Base-by-base conservation (phyloP, 306 rosid genomes). In the Sicyos edulis region DNA sequence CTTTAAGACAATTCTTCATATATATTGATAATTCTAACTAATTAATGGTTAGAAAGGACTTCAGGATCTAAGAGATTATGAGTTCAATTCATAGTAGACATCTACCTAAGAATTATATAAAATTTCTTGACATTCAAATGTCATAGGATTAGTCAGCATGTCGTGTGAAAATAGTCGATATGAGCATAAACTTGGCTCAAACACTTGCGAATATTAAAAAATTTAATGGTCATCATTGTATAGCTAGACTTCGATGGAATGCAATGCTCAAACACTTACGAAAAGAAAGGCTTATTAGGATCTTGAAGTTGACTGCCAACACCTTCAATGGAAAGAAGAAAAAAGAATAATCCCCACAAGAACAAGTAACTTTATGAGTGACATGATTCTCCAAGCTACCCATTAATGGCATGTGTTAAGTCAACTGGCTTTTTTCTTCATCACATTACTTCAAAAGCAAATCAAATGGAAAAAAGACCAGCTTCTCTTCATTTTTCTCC, bases 291-390 rank as follows among this genome's bases (percentile, higher is more conserved):
- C 12, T 65, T 5, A 6, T 42, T 42, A 42, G 57, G 72, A 67
- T 67, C 54, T 24, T 67, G 72, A 67, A 67, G 72, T 67, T 67
- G 72, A 67, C 57, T 20, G 34, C 14, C 55, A 66, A 42, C 32
- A 65, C 34, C 32, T 5, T 65, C 7, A 54, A 66, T 42, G 20
- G 16, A 75, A 65, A 40, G 63, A 52, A 67, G 49, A 64, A 66
- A 4, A 75, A 65, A 42, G 63, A 37, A 67, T 0, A 65, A 65
- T 62, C 51, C 34, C 71, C 71, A 65, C 32, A 17, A 68, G 42
- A 68, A 68, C 44, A 68, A 47, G 21, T 21, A 68, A 47, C 72
- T 68, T 68, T 68, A 47, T 68, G 49, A 68, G 72, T 68, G 72
- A 67, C 55, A 45, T 44, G 72, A 68, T 68, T 68, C 72, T 49